Evolutionary conservation across 768 basidiomycete species (phyloP).

Genomic region (Leccinum boreale): DNA sequence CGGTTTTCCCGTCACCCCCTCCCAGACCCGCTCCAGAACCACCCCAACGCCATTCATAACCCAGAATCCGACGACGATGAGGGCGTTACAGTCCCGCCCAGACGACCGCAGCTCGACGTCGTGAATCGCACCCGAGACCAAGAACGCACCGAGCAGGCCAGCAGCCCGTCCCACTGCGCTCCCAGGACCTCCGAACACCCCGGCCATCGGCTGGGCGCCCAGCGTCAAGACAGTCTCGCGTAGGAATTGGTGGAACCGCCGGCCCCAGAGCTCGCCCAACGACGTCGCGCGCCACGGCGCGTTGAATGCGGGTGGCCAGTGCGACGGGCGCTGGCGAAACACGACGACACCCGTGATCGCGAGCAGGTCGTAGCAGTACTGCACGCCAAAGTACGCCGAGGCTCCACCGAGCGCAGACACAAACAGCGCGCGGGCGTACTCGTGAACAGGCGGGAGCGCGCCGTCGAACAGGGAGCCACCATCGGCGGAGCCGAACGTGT

Average conservation of each 20-base stretch:
- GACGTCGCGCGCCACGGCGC: constrained; percentile 56
- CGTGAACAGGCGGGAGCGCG: constrained; percentile 29
- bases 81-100: constrained; percentile 46
- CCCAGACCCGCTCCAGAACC: constrained; percentile 48
- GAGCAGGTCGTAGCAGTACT: constrained; percentile 38
- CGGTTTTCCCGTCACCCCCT: constrained; percentile 35
- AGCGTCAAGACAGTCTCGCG: constrained; percentile 51
- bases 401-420: constrained; percentile 43
- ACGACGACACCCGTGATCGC: constrained; percentile 44
- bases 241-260: constrained; percentile 66
- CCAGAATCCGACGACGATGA: constrained; percentile 46
- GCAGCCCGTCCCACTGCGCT: constrained; percentile 32
- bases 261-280: constrained; percentile 58
- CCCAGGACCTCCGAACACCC: constrained; percentile 38
- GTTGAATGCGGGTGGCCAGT: constrained; percentile 65
- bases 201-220: constrained; percentile 43
- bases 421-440: constrained; percentile 38
- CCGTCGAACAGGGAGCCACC: constrained; percentile 37
- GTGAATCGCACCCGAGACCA: constrained; percentile 58
- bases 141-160: constrained; percentile 53
- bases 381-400: constrained; percentile 43
- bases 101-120: constrained; percentile 53
- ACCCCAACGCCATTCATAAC: constrained; percentile 54
- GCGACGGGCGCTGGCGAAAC: constrained; percentile 43
- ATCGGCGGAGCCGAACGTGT: constrained; percentile 32